These are phyloP conservation scores for Saccharum officinarum DNA, from an alignment of 176 grass and related monocot species.

Conservation along the genomic window DNA sequence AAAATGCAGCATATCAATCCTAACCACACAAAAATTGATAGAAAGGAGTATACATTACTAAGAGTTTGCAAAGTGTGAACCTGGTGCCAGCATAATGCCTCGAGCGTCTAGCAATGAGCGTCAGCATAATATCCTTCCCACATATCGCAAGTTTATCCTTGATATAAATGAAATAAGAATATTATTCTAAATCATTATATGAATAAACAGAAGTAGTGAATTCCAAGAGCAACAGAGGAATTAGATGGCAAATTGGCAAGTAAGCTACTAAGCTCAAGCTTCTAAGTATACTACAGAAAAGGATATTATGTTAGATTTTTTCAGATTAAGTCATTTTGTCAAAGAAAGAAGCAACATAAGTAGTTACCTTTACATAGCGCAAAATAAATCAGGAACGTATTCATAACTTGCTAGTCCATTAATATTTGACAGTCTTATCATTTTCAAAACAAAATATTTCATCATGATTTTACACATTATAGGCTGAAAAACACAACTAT, in stretches of 20 bases:
- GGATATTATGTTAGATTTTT: neutral
- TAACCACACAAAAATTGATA: constrained; percentile 8
- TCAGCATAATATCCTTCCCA: constrained; percentile 78
- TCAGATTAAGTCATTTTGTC: neutral
- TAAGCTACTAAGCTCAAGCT: too few relatives aligned
- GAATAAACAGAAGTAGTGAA: too few relatives aligned
- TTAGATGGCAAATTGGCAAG: too few relatives aligned
- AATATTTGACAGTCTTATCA: constrained; percentile 1
- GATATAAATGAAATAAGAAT: constrained; percentile 20
- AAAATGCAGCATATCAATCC: constrained; percentile 14
- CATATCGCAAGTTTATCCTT: constrained; percentile 78
- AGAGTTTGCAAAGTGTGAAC: constrained; percentile 36
- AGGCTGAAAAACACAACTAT: neutral
- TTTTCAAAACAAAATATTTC: constrained; percentile 13
- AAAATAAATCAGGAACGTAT: neutral
- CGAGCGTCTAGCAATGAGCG: constrained; percentile 91
- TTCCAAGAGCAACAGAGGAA: too few relatives aligned
- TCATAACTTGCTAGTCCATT: neutral
- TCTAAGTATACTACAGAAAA: neutral
- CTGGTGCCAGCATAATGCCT: constrained; percentile 95
- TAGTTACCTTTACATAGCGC: neutral
- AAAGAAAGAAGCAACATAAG: constrained; percentile 4
- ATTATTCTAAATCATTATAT: too few relatives aligned
- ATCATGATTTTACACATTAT: constrained; percentile 19
- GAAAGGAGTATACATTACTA: neutral